Evolutionary conservation across 2,329 filamentous ascomycete species (phyloP), one percentile per base, ranked within the genome.

Genomic region (Sclerotinia nivalis): DNA sequence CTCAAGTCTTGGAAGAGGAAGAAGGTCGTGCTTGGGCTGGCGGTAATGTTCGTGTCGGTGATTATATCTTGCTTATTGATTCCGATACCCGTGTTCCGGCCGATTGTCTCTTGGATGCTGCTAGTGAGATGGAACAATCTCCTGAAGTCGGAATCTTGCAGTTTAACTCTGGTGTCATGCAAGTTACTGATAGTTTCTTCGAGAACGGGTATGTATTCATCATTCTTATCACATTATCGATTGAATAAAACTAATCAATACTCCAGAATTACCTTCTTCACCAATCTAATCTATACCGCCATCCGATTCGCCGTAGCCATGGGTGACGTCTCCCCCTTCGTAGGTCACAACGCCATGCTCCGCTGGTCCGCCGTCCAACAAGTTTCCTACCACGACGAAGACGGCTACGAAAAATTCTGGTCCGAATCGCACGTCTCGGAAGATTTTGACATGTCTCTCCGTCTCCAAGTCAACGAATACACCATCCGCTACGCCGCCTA

Each of bases 31-130:
- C 91, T 37, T 92, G 90, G 91, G 92, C 92, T 28, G 92, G 93
- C 77, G 93, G 93, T 72, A 93, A 96, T 80, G 90, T 97, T 74
- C 91, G 93, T 66, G 84, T 96, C 25, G 93, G 93, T 70, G 93
- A 96, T 80, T 94, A 93, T 79, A 92, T 94, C 71, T 83, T 92
- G 40, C 82, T 94, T 70, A 91, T 93, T 77, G 91, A 93, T 81
- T 93, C 91, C 1, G 91, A 93, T 79, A 93, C 91, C 40, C 90
- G 91, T 80, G 91, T 93, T 6, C 92, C 92, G 1, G 82, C 85
- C 54, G 92, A 94, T 79, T 95, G 92, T 76, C 84, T 95, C 71
- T 84, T 94, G 12, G 91, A 94, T 76, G 91, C 91, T 52, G 91
- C 92, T 56, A 92, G 89, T 62, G 92, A 95, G 77, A 93, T 94